These are phyloP conservation scores for Carex pumila DNA, from an alignment of 176 grass and related monocot genomes.

Conservation along the genomic window DNA sequence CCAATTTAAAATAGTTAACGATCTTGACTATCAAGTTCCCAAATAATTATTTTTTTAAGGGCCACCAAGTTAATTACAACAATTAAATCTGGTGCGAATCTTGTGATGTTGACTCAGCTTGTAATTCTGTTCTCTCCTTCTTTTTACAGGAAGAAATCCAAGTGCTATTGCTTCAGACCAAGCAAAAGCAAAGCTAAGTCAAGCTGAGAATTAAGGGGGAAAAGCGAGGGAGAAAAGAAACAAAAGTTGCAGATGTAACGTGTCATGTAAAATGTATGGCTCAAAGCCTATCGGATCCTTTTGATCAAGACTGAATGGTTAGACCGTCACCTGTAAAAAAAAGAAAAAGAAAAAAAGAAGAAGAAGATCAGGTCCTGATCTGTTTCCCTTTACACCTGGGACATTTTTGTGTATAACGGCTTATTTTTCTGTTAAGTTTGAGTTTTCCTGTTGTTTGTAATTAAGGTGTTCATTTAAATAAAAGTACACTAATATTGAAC, in stretches of 20 bases:
- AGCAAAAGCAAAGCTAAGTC: background rate
- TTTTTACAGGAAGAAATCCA: constrained; percentile 1
- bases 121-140: background rate
- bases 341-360: background rate
- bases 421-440: background rate
- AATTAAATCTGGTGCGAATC: background rate
- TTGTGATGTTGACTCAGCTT: constrained; percentile 4
- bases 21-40: background rate
- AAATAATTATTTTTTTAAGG: background rate
- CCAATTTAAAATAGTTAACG: background rate
- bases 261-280: background rate
- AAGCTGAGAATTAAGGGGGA: background rate
- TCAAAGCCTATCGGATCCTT: background rate
- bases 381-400: background rate
- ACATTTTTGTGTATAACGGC: background rate
- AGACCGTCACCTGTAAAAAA: background rate
- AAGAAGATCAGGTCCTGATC: background rate
- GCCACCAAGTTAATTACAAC: background rate
- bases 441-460: background rate
- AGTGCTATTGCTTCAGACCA: constrained; percentile 4
- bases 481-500: background rate
- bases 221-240: background rate
- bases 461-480: background rate
- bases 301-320: background rate
- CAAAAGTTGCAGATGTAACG: background rate